Percentiles rank a stretch among this genome's conserved stretches.
phyloP scores from a whole-genome alignment of 257 asterid species.

The Lycium barbarum region DNA sequence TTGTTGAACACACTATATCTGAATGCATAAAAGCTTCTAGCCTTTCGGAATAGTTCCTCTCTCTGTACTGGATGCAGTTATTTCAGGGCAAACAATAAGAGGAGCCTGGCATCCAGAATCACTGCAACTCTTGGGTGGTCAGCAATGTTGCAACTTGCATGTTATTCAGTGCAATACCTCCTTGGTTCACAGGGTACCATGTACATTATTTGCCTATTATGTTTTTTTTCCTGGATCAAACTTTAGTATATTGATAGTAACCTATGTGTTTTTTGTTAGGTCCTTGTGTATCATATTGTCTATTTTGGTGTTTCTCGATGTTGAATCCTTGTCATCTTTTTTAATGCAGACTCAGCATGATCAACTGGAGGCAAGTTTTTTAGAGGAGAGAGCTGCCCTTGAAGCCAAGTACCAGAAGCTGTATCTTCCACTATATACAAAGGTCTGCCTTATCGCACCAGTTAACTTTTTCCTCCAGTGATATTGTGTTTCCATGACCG shows the following conservation, averaged over 20 bases:
- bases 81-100: background rate
- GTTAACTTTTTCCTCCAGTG: background rate
- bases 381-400: slow-evolving; percentile 37
- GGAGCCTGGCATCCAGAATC: background rate
- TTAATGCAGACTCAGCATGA: slow-evolving; percentile 43
- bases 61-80: background rate
- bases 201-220: background rate
- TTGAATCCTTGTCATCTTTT: background rate
- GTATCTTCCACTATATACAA: slow-evolving; percentile 47
- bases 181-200: background rate
- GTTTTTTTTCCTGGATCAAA: background rate
- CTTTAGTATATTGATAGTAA: background rate
- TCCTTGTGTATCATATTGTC: background rate
- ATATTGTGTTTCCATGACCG: background rate
- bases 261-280: background rate
- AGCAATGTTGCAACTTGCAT: background rate
- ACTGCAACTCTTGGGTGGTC: background rate
- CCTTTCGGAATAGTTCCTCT: background rate
- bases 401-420: slow-evolving; percentile 51
- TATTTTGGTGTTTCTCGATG: background rate
- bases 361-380: slow-evolving; percentile 35
- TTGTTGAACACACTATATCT: background rate
- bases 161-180: background rate
- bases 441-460: slow-evolving; percentile 28
- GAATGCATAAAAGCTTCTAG: background rate